Conservation (phyloP, 768 basidiomycete species). For the Amanita molliuscula region DNA sequence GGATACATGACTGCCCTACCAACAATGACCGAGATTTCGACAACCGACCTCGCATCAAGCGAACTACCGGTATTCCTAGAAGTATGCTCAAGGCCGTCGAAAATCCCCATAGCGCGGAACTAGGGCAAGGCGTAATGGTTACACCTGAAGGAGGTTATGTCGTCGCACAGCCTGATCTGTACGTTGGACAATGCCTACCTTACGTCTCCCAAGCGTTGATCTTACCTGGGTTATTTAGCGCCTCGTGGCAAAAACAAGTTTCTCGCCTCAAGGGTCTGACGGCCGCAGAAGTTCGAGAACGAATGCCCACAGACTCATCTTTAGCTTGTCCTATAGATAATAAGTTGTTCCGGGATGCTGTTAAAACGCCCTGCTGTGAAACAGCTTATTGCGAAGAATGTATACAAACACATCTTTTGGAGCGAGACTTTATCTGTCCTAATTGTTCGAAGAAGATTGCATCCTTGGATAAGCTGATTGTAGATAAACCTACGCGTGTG, state of each 20-base stretch:
- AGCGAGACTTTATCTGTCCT: conserved; percentile 92
- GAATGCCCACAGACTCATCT: conserved; percentile 64
- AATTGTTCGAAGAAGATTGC: conserved; percentile 82
- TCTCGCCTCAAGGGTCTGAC: conserved; percentile 72
- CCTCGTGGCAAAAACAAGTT: conserved; percentile 91
- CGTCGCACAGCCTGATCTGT: conserved; percentile 94
- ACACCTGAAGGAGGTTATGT: conserved; percentile 98
- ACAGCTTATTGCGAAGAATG: conserved; percentile 94
- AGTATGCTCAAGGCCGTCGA: conserved; percentile 97
- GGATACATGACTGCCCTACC: conserved; percentile 99
- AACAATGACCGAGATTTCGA: conserved; percentile 94
- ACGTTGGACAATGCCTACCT: conserved; percentile 24
- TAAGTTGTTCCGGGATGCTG: conserved; percentile 88
- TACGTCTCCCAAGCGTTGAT: background rate
- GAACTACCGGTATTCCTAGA: conserved; percentile 96
- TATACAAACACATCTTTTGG: conserved; percentile 87
- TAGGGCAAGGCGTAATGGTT: conserved; percentile 90
- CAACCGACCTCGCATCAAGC: conserved; percentile 89
- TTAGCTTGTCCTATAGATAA: conserved; percentile 88
- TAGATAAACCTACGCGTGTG: conserved; percentile 72
- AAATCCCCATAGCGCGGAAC: conserved; percentile 59
- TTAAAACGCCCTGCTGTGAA: conserved; percentile 91
- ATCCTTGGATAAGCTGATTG: conserved; percentile 76
- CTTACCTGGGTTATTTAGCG: conserved; percentile 33
- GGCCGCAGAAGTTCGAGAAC: conserved; percentile 83